phyloP scores from a whole-genome alignment of 768 basidiomycete species.

The Scleroderma bovista region DNA sequence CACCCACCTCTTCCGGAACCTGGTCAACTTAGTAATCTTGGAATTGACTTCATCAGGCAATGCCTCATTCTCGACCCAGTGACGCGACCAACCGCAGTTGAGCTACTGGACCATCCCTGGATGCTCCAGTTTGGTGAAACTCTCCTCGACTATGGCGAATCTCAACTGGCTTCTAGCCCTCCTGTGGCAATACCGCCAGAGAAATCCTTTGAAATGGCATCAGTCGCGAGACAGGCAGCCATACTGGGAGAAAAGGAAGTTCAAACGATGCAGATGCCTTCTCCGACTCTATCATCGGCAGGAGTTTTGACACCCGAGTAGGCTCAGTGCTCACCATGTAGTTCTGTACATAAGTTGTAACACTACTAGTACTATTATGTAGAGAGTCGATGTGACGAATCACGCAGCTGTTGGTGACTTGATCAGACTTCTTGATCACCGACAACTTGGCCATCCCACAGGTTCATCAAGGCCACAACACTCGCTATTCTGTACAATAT shows the following conservation, averaged over 20 bases:
- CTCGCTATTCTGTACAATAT: background rate
- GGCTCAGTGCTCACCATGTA: too few relatives aligned
- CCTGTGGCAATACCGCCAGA: constrained; percentile 42
- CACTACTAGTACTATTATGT: too few relatives aligned
- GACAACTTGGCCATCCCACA: background rate
- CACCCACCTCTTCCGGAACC: constrained; percentile 94
- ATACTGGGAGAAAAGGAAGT: constrained; percentile 56
- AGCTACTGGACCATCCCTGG: constrained; percentile 88
- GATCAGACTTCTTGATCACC: background rate
- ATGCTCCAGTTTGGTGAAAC: constrained; percentile 77
- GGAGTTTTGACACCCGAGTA: constrained; percentile 27
- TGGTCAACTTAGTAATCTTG: constrained; percentile 79
- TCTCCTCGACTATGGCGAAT: constrained; percentile 61
- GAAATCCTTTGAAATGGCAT: constrained; percentile 44
- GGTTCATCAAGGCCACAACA: too few relatives aligned
- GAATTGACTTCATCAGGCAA: constrained; percentile 90
- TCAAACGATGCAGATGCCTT: constrained; percentile 46
- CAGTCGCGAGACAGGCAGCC: constrained; percentile 51
- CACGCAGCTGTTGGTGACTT: too few relatives aligned
- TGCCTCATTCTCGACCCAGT: constrained; percentile 87
- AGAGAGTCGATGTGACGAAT: too few relatives aligned
- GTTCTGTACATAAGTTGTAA: too few relatives aligned
- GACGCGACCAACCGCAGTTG: constrained; percentile 74
- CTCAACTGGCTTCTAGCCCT: constrained; percentile 48
- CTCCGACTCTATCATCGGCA: constrained; percentile 45